These are phyloP conservation scores for Heliamphora exappendiculata DNA, from an alignment of 148 eudicot genomes.

Conservation along the genomic window DNA sequence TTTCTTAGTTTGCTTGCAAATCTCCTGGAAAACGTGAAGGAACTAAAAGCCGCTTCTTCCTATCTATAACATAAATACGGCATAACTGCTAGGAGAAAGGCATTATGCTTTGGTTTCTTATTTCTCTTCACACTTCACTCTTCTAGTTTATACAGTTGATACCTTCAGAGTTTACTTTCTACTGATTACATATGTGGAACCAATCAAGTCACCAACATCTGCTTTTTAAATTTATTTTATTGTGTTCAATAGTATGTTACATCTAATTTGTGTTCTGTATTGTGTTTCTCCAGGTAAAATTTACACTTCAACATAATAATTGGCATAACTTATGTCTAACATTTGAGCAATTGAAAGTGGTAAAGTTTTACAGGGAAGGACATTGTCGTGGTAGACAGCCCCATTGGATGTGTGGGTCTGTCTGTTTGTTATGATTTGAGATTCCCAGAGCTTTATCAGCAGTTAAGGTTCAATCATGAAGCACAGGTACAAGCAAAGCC, in stretches of 20 bases:
- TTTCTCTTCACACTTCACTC: not conserved
- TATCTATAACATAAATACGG: not conserved
- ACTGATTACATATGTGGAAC: not conserved
- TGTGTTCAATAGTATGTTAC: not conserved
- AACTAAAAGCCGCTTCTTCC: not conserved
- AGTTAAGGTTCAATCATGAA: constrained; percentile 59
- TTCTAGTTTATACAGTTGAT: not conserved
- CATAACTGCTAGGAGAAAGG: not conserved
- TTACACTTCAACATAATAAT: not conserved
- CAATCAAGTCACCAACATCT: not conserved
- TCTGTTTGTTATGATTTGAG: constrained; percentile 93
- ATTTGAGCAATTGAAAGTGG: not conserved
- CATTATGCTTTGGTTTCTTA: not conserved
- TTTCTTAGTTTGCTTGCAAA: not conserved
- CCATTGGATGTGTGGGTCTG: constrained; percentile 73
- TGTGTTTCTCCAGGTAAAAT: not conserved
- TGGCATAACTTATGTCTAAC: not conserved
- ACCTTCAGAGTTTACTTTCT: not conserved
- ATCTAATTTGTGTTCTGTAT: not conserved
- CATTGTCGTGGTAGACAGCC: constrained; percentile 68
- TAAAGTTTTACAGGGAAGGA: constrained; percentile 52
- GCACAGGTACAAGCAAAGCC: constrained; percentile 42
- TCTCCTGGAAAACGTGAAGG: constrained; percentile 2
- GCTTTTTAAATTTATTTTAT: not conserved
- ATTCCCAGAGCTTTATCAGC: constrained; percentile 82